These are phyloP conservation scores for Leccinum longicurvipes DNA, from an alignment of 768 basidiomycete species.

Conservation along the genomic window DNA sequence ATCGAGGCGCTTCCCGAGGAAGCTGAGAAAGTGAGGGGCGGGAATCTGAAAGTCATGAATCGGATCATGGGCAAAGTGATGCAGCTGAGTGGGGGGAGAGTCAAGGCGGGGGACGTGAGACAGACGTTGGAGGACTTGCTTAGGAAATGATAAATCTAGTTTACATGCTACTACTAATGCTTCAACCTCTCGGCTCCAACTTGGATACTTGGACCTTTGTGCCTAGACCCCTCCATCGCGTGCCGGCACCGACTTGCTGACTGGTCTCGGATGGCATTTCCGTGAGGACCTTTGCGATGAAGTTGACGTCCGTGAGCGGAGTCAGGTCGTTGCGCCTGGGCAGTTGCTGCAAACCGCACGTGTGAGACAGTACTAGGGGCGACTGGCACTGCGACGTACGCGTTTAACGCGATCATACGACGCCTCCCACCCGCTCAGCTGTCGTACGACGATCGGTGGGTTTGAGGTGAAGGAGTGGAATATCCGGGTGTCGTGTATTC, in stretches of 20 bases:
- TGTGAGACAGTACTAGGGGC: not conserved
- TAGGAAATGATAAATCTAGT: not conserved
- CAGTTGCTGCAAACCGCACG: slow-evolving; percentile 44
- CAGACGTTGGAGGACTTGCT: slow-evolving; percentile 49
- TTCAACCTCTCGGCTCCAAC: slow-evolving; percentile 10
- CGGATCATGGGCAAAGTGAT: slow-evolving; percentile 57
- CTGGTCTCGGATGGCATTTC: slow-evolving; percentile 57
- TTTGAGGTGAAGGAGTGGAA: slow-evolving; percentile 76
- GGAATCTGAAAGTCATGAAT: slow-evolving; percentile 73
- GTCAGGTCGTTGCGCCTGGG: slow-evolving; percentile 79
- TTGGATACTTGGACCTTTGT: slow-evolving; percentile 54
- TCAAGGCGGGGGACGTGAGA: slow-evolving; percentile 63
- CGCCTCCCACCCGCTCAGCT: slow-evolving; percentile 89
- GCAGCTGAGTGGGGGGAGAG: slow-evolving; percentile 71
- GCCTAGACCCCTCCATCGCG: slow-evolving; percentile 83
- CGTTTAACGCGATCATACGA: slow-evolving; percentile 76
- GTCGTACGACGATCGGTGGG: slow-evolving; percentile 67
- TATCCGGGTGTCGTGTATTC: slow-evolving; percentile 82
- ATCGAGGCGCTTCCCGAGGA: slow-evolving; percentile 66
- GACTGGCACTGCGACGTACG: slow-evolving; percentile 40
- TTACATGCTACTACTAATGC: slow-evolving; percentile 1
- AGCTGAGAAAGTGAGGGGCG: slow-evolving; percentile 58
- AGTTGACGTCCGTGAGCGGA: slow-evolving; percentile 83
- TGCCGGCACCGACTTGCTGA: slow-evolving; percentile 63
- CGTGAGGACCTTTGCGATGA: slow-evolving; percentile 69